Base-by-base conservation (phyloP, 2,329 filamentous ascomycete species). In the Colletotrichum truncatum region DNA sequence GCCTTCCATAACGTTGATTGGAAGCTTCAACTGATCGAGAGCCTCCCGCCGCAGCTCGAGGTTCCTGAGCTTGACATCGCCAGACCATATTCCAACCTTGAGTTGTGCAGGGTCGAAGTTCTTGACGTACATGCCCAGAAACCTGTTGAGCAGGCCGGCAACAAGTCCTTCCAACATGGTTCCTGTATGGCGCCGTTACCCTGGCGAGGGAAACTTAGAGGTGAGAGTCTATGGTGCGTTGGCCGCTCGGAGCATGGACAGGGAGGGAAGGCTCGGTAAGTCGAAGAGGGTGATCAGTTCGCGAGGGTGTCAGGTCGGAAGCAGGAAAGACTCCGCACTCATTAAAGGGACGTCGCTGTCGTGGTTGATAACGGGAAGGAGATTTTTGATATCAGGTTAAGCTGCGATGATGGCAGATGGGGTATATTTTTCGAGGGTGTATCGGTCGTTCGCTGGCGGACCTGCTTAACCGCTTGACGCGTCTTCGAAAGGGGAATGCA, bases 91-190 rank as follows among this genome's bases (percentile, higher is more conserved):
- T 69, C 97, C 96, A 69, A 99, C 94, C 77, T 99, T 99, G 70
- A 99, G 87, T 83, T 99, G 96, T 74, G 93, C 92, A 58, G 96
- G 93, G 80, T 99, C 96, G 78, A 99, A 99, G 81, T 99, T 98
- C 87, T 97, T 94, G 80, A 99, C 95, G 80, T 99, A 99, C 92
- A 98, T 97, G 86, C 96, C 97, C 88, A 99, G 83, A 82, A 99
- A 98, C 84, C 97, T 92, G 84, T 99, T 99, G 73, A 99, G 91
- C 84, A 99, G 86, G 81, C 95, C 97, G 73, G 96, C 94, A 69
- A 98, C 96, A 72, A 99, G 87, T 72, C 94, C 93, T 87, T 99
- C 96, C 82, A 99, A 89, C 96, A 99, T 99, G 74, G 78, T 85
- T 85, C 82, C 78, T 78, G 78, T 73, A 72, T 78, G 76, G 76